Percentiles rank a stretch among this genome's conserved stretches.
Conservation (phyloP, 1,284 basidiomycete species). For the Rhizopogon hawkerae region DNA sequence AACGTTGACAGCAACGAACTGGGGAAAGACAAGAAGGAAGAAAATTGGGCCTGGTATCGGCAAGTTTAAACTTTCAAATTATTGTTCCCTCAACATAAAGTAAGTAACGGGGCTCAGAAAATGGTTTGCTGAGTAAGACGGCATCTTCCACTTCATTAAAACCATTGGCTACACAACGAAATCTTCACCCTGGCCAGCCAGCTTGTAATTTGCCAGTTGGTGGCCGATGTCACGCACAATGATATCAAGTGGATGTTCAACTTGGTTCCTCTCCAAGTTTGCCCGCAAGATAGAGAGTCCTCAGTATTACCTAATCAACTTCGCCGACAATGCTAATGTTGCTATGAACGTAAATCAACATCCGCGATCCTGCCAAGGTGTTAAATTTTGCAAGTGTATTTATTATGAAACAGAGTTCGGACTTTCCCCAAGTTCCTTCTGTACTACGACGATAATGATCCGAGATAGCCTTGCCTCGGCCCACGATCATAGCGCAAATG, state of each 20-base stretch:
- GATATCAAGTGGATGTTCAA: no score
- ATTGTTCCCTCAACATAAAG: slow-evolving; percentile 9
- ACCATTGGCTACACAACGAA: not conserved
- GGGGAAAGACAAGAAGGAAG: slow-evolving; percentile 9
- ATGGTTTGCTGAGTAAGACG: slow-evolving; percentile 26
- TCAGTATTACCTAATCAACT: no score
- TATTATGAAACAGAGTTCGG: no score
- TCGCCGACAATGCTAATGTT: no score
- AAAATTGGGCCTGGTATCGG: slow-evolving; percentile 13
- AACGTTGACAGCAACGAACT: slow-evolving; percentile 2
- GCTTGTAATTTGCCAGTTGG: not conserved
- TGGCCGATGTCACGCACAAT: no score
- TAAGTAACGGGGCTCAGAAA: slow-evolving; percentile 8
- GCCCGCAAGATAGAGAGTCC: no score
- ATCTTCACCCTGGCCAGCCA: not conserved
- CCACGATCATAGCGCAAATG: not conserved
- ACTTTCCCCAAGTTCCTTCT: no score
- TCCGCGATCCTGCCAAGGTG: no score
- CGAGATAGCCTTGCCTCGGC: not conserved
- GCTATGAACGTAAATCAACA: no score
- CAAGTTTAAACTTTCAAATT: slow-evolving; percentile 4
- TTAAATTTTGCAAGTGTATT: no score
- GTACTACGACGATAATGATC: not conserved
- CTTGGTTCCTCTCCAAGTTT: no score
- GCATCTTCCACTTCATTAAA: slow-evolving; percentile 17